Conservation (phyloP, 768 basidiomycete species). For the Russula griseocarnosa region DNA sequence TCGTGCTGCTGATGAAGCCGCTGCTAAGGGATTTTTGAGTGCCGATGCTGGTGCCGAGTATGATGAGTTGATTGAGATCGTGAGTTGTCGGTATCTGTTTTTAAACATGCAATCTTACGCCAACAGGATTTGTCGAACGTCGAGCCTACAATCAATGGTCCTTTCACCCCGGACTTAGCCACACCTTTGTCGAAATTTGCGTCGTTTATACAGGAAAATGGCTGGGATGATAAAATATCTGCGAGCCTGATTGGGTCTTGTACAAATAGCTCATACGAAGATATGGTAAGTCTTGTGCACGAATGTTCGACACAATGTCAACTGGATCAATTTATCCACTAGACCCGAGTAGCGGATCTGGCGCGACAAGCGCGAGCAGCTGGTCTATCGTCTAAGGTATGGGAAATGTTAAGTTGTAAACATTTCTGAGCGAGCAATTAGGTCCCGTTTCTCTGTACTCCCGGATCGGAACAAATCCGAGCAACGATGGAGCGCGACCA, state of each 20-base stretch:
- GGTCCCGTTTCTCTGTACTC: conserved; percentile 85
- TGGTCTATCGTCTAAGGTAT: conserved; percentile 72
- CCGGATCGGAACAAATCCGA: conserved; percentile 92
- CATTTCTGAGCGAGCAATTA: conserved; percentile 29
- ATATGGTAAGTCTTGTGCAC: conserved; percentile 57
- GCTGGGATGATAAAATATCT: conserved; percentile 91
- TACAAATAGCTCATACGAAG: conserved; percentile 97
- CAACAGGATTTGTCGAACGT: conserved; percentile 77
- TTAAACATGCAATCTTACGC: conserved; percentile 9
- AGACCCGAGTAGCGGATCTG: conserved; percentile 90
- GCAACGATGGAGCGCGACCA: conserved; percentile 96
- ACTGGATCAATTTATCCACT: conserved; percentile 17
- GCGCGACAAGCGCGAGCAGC: conserved; percentile 83
- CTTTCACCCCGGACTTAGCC: conserved; percentile 95
- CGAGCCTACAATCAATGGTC: conserved; percentile 93
- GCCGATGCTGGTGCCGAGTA: conserved; percentile 90
- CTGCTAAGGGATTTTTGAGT: conserved; percentile 66
- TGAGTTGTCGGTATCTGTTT: conserved; percentile 38
- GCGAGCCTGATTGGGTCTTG: conserved; percentile 96
- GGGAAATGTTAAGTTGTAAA: background rate
- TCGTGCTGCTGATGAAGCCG: conserved; percentile 79
- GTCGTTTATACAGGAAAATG: conserved; percentile 71
- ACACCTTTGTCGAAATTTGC: conserved; percentile 91
- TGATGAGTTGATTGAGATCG: conserved; percentile 91
- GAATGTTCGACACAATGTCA: background rate